Conservation (phyloP, 2,329 filamentous ascomycete species). For the Talaromyces atroroseus region DNA sequence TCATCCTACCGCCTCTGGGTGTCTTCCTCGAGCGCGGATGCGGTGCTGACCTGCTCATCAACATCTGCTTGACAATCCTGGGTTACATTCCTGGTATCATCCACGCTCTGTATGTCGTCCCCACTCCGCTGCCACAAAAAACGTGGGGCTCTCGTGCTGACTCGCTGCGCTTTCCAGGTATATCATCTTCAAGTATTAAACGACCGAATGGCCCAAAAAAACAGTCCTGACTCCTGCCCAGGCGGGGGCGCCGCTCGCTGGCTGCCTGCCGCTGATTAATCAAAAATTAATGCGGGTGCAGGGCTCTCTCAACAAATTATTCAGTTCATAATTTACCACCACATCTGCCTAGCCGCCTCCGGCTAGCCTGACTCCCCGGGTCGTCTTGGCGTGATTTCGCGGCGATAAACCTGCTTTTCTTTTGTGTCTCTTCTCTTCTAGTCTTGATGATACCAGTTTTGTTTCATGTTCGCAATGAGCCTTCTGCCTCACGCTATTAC, state of each 20-base stretch:
- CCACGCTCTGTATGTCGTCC: constrained; percentile 68
- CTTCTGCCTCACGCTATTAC: neutral
- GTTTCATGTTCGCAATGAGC: constrained; percentile 20
- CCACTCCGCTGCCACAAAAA: neutral
- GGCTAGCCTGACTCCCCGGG: neutral
- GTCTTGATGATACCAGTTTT: constrained; percentile 35
- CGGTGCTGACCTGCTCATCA: constrained; percentile 81
- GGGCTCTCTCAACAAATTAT: neutral
- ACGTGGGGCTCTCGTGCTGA: constrained; percentile 15
- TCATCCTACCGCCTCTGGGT: constrained; percentile 83
- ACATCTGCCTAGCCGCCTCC: neutral
- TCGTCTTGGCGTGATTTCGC: constrained; percentile 3
- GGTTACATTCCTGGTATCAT: constrained; percentile 79
- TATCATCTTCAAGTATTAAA: constrained; percentile 85
- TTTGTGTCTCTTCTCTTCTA: constrained; percentile 18
- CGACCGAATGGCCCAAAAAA: constrained; percentile 10
- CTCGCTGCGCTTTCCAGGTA: constrained; percentile 46
- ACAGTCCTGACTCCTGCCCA: neutral
- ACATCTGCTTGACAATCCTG: constrained; percentile 79
- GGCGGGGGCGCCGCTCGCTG: neutral
- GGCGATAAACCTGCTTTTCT: constrained; percentile 12
- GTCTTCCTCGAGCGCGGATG: constrained; percentile 94
- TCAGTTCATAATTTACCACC: neutral
- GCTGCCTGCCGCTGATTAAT: neutral
- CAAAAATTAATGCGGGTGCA: neutral